Evolutionary conservation across 257 asterid species (phyloP).

Genomic region (Solanum clarkiae): DNA sequence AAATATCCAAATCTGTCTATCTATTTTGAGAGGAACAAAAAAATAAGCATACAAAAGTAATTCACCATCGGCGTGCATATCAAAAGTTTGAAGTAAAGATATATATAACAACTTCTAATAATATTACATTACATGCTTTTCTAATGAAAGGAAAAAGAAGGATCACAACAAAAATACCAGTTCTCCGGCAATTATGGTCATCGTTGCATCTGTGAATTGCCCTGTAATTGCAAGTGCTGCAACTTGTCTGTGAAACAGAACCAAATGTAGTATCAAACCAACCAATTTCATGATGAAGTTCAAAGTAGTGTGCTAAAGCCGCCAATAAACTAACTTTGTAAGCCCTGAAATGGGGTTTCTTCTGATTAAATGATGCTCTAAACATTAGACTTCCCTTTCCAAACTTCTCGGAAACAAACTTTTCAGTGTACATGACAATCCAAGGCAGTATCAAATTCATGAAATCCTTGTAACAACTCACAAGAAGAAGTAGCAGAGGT

Average conservation of each 20-base stretch:
- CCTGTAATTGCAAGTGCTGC: slow-evolving; percentile 78
- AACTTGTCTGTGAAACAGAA: slow-evolving; percentile 47
- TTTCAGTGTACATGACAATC: background rate
- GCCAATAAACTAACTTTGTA: background rate
- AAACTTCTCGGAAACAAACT: background rate
- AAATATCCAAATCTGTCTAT: slow-evolving; percentile 88
- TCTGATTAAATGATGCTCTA: background rate
- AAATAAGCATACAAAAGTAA: background rate
- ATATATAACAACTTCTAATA: background rate
- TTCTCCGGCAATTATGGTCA: slow-evolving; percentile 72
- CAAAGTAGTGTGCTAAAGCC: background rate
- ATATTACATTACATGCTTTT: background rate
- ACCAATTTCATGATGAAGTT: background rate
- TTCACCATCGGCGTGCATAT: background rate
- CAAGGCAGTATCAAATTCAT: background rate
- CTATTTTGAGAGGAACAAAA: slow-evolving; percentile 15
- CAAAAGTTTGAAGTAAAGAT: background rate
- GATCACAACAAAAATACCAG: slow-evolving; percentile 25
- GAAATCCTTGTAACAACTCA: background rate
- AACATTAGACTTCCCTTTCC: background rate
- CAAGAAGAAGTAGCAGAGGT: background rate
- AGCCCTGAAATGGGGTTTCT: background rate
- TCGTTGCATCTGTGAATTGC: slow-evolving; percentile 73
- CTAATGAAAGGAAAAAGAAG: background rate
- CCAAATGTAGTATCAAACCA: background rate